phyloP scores from a whole-genome alignment of 495 filamentous ascomycete genomes.

The Penicillium arizonense region DNA sequence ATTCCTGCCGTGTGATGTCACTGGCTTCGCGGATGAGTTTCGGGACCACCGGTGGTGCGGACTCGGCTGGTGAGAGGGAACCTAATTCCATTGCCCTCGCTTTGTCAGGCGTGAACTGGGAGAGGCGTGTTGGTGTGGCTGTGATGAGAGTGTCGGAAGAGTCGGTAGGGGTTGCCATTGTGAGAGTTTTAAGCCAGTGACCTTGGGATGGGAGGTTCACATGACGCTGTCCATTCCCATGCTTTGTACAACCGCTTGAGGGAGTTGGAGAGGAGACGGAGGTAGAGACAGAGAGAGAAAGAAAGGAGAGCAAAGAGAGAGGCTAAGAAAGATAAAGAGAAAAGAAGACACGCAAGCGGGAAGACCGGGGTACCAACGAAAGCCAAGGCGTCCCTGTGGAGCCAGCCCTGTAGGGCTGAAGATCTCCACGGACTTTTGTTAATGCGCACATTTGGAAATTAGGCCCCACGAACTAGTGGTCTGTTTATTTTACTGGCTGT shows the following conservation, averaged over 20 bases:
- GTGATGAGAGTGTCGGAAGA: conserved; percentile 22
- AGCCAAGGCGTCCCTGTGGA: conserved; percentile 2
- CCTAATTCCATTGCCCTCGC: not conserved
- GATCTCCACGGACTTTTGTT: not conserved
- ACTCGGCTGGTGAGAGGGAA: conserved; percentile 1
- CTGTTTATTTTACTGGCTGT: not conserved
- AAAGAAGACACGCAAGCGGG: conserved; percentile 1
- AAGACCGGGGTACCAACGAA: not conserved
- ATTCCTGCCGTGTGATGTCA: conserved; percentile 21
- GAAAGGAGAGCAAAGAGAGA: not conserved
- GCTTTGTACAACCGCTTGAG: not conserved
- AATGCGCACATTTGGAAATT: not conserved
- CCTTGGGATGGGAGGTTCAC: conserved; percentile 7
- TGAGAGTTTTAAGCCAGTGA: not conserved
- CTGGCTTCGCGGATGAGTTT: conserved; percentile 24
- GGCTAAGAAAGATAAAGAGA: conserved; percentile 1
- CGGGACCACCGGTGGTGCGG: conserved; percentile 8
- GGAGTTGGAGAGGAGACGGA: not conserved
- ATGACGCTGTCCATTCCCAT: conserved; percentile 1
- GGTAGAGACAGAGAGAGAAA: not conserved
- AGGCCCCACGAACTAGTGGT: not conserved
- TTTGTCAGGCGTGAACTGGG: not conserved
- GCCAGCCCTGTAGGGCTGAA: conserved; percentile 26
- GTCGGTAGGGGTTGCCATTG: conserved; percentile 11
- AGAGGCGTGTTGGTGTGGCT: not conserved